Evolutionary conservation across 345 rosid genomes (phyloP).

Genomic region (Linum usitatissimum): DNA sequence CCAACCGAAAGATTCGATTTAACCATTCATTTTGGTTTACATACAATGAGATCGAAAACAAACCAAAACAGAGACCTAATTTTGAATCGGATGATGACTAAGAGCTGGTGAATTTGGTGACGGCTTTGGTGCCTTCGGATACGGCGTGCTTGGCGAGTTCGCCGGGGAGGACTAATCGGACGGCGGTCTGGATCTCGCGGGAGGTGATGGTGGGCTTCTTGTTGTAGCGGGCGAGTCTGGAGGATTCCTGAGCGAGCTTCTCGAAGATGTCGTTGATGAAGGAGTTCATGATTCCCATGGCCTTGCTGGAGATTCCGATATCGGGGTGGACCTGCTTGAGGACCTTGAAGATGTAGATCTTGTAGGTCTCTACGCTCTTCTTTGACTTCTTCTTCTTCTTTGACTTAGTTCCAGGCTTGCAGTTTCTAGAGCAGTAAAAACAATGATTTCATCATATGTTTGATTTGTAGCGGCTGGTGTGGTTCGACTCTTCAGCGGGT

Average conservation of each 20-base stretch:
- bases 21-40: too few relatives aligned
- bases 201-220: conserved; percentile 72
- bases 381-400: conserved; percentile 58
- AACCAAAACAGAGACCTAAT: too few relatives aligned
- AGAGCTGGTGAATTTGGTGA: conserved; percentile 68
- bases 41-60: too few relatives aligned
- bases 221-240: conserved; percentile 67
- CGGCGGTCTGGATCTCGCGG: conserved; percentile 68
- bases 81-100: conserved; percentile 10
- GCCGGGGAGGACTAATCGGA: conserved; percentile 57
- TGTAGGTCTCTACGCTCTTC: conserved; percentile 66
- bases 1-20: too few relatives aligned
- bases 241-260: conserved; percentile 67
- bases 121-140: conserved; percentile 75
- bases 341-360: conserved; percentile 73
- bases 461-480: too few relatives aligned
- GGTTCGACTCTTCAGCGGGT: too few relatives aligned
- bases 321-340: conserved; percentile 49
- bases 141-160: conserved; percentile 78
- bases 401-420: too few relatives aligned
- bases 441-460: too few relatives aligned
- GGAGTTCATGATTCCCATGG: conserved; percentile 73
- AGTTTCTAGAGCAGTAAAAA: too few relatives aligned
- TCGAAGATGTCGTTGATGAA: conserved; percentile 62
- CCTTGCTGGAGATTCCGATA: conserved; percentile 51